A percentile compares a stretch with the other conserved stretches of the same genome.
phyloP scores from a whole-genome alignment of 805 yeast species.

The Candida chilensis region DNA sequence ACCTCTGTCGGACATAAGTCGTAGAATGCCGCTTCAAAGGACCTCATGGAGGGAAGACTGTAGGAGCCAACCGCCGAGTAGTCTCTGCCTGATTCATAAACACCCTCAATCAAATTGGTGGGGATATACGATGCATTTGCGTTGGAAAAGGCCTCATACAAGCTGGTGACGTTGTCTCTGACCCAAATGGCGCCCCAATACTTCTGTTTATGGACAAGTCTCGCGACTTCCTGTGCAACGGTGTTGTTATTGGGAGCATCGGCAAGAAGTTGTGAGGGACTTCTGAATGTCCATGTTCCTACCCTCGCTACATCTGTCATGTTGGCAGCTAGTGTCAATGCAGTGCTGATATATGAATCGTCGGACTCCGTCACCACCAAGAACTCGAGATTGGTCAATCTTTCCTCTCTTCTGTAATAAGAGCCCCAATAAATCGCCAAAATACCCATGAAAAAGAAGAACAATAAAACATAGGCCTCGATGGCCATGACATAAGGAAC shows the following conservation, averaged over 20 bases:
- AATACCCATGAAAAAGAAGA: conserved; percentile 10
- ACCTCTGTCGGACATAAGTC: neutral
- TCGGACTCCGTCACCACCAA: conserved; percentile 11
- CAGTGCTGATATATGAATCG: conserved; percentile 7
- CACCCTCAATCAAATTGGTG: conserved; percentile 21
- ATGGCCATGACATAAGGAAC: conserved; percentile 1
- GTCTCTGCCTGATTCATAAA: conserved; percentile 62
- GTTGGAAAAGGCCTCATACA: conserved; percentile 25
- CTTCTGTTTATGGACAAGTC: conserved; percentile 40
- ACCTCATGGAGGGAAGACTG: conserved; percentile 11
- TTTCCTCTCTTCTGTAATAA: conserved; percentile 7
- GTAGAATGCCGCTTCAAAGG: conserved; percentile 4
- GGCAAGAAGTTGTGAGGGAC: conserved; percentile 12
- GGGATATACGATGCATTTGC: conserved; percentile 19
- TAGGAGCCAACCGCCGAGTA: conserved; percentile 33
- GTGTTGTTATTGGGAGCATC: conserved; percentile 15
- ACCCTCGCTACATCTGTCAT: conserved; percentile 8
- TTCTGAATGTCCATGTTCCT: conserved; percentile 20
- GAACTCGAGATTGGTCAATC: conserved; percentile 9
- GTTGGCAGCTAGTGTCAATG: conserved; percentile 8
- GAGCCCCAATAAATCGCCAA: conserved; percentile 20
- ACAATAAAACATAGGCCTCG: conserved; percentile 7
- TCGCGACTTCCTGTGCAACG: conserved; percentile 25
- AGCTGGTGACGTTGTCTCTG: conserved; percentile 33
- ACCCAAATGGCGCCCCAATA: conserved; percentile 62